Conservation (phyloP, 495 filamentous ascomycete genomes). For the Jackrogersella multiformis region DNA sequence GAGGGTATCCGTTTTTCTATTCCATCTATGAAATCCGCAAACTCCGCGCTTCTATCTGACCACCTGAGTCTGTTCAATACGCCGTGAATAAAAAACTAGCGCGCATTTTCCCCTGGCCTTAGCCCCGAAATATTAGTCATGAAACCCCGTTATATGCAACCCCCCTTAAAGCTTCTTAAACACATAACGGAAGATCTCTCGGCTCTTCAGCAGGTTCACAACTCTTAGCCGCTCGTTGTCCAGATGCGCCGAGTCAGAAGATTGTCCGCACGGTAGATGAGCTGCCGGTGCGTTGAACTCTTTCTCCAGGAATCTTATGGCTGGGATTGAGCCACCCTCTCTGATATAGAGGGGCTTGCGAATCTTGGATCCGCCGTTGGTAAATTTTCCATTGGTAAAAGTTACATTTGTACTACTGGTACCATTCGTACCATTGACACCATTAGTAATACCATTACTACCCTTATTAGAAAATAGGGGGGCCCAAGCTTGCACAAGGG, state of each 20-base stretch:
- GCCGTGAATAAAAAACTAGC: background rate
- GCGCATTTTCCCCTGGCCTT: background rate
- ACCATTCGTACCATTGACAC: slow-evolving; percentile 5
- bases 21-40: slow-evolving; percentile 17
- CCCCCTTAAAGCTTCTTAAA: slow-evolving; percentile 64
- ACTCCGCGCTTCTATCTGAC: slow-evolving; percentile 19
- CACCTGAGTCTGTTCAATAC: background rate
- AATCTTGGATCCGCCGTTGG: slow-evolving; percentile 41
- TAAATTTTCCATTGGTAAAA: background rate
- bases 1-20: slow-evolving; percentile 35
- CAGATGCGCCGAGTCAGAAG: slow-evolving; percentile 92
- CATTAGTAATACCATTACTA: slow-evolving; percentile 4
- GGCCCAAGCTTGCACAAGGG: slow-evolving; percentile 85
- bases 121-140: background rate
- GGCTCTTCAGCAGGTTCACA: slow-evolving; percentile 87
- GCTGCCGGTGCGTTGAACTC: slow-evolving; percentile 93
- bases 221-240: slow-evolving; percentile 92
- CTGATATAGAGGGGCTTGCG: slow-evolving; percentile 85
- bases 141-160: background rate
- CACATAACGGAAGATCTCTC: slow-evolving; percentile 88
- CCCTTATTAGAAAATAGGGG: slow-evolving; percentile 44
- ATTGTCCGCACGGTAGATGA: slow-evolving; percentile 93
- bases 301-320: slow-evolving; percentile 92
- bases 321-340: slow-evolving; percentile 93
- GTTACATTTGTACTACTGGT: background rate